phyloP scores from a whole-genome alignment of 257 asterid species.

The Solanum acaule region DNA sequence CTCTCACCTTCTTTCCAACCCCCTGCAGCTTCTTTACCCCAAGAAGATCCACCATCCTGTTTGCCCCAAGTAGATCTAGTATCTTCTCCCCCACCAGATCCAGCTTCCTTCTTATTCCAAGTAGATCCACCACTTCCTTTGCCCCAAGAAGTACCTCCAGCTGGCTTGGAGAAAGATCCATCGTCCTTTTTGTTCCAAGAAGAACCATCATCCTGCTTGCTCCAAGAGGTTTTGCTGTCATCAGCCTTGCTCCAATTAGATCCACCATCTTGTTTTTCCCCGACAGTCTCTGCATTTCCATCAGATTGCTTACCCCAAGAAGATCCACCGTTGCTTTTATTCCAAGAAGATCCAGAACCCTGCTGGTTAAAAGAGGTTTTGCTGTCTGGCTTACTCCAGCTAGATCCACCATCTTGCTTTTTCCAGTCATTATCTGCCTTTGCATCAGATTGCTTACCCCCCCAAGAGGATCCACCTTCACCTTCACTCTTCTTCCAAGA shows the following conservation, averaged over 20 bases:
- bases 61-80: neutral
- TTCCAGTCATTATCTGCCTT: neutral
- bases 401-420: conserved; percentile 14
- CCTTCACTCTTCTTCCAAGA: conserved; percentile 25
- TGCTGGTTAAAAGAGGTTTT: conserved; percentile 12
- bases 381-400: conserved; percentile 17
- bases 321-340: conserved; percentile 22
- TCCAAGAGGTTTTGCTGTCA: conserved; percentile 14
- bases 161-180: conserved; percentile 17
- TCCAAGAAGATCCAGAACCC: neutral
- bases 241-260: conserved; percentile 23
- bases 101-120: neutral
- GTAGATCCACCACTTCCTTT: conserved; percentile 6
- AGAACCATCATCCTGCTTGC: conserved; percentile 10
- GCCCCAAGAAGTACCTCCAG: conserved; percentile 12
- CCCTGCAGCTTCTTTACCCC: conserved; percentile 26
- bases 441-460: conserved; percentile 15
- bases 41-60: conserved; percentile 14
- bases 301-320: conserved; percentile 11
- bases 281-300: neutral
- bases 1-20: neutral
- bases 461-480: conserved; percentile 22
- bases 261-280: conserved; percentile 10
- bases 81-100: conserved; percentile 5
- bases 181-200: conserved; percentile 13